Base-by-base conservation (phyloP, 1,139 yeast species). In the Geotrichum bryndzae region DNA sequence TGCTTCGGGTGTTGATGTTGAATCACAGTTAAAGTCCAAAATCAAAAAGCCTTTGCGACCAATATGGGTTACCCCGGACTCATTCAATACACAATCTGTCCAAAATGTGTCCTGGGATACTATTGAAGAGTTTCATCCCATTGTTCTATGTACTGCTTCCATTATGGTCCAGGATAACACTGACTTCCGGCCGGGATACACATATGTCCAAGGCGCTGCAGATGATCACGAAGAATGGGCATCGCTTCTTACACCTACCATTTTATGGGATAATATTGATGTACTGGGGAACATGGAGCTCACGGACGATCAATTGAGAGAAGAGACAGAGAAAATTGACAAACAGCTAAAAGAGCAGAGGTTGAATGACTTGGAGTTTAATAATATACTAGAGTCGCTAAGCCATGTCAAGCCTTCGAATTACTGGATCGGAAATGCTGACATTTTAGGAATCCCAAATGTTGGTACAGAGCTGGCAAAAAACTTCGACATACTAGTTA, bases 181-280 rank as follows among this genome's bases (percentile, higher is more conserved):
- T 3, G 80, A 78, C 59, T 73, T 75, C 56, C 68, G 79, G 54
- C 68, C 73, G 54, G 85, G 82, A 1, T 84, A 76, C 65, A 75
- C 80, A 0, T 91, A 91, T 70, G 87, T 90, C 1, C 97, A 90
- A 73, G 97, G 97, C 0, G 91, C 96, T 0, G 97, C 95, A 0
- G 97, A 91, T 73, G 97, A 91, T 69, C 96, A 91, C 71, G 97
- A 91, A 69, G 77, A 87, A 31, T 91, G 97, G 97, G 85, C 91
- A 0, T 71, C 76, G 5, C 79, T 79, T 0, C 72, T 90, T 31
- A 80, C 79, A 0, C 84, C 94, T 0, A 68, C 70, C 0, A 60
- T 82, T 18, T 82, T 88, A 61, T 90, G 96, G 96, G 64, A 72
- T 0, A 70, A 80, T 59, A 64, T 73, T 2, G 73, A 73, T 0